Percentiles rank a stretch among this genome's conserved stretches.
Conservation (phyloP, 805 yeast genomes). For the Spathaspora girioi region DNA sequence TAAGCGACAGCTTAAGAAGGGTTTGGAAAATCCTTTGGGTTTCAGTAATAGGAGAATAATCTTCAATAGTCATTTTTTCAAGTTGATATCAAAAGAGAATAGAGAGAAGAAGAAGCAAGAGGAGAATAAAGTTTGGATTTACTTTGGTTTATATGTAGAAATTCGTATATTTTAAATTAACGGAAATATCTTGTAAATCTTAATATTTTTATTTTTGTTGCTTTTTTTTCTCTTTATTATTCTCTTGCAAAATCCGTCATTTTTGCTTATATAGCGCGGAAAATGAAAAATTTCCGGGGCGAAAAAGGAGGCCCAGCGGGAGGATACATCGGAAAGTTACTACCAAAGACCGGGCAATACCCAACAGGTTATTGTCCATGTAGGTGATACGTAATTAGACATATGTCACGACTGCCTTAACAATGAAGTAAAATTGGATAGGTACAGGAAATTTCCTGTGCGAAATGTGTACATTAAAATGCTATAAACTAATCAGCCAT, state of each 20-base stretch:
- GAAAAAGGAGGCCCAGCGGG: background rate
- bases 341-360: background rate
- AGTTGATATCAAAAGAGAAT: background rate
- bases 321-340: background rate
- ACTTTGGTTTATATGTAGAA: background rate
- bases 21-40: constrained; percentile 9
- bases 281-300: background rate
- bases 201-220: background rate
- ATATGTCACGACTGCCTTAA: background rate
- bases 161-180: background rate
- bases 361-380: background rate
- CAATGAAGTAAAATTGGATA: too few species aligned
- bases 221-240: background rate
- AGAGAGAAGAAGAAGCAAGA: background rate
- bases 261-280: background rate
- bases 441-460: background rate
- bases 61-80: constrained; percentile 3
- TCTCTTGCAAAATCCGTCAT: background rate
- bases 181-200: background rate
- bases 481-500: constrained; percentile 1
- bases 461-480: background rate
- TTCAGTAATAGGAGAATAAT: constrained; percentile 10
- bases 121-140: background rate
- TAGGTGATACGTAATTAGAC: background rate
- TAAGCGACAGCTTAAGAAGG: constrained; percentile 3